phyloP scores from a whole-genome alignment of 208 protist species.

The Leptomonas seymouri region DNA sequence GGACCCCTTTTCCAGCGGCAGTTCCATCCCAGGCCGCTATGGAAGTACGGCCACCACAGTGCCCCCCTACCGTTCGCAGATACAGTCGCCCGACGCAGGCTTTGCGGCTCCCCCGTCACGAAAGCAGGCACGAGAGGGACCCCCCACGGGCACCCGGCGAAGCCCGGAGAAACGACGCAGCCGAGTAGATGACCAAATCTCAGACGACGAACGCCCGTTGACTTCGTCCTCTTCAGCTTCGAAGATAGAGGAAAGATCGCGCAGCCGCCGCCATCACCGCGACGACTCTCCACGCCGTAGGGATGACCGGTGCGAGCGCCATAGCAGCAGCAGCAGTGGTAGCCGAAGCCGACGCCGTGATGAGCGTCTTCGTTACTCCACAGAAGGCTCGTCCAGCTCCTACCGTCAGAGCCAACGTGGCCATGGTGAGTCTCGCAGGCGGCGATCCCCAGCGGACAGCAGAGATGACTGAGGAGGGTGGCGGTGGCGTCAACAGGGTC shows the following conservation, averaged over 20 bases:
- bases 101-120: neutral
- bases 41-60: neutral
- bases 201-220: neutral
- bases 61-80: neutral
- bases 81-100: neutral
- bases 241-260: neutral
- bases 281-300: neutral
- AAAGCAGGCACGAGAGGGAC: neutral
- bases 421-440: neutral
- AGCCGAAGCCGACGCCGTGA: neutral
- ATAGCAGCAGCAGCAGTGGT: neutral
- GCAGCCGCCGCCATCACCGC: neutral
- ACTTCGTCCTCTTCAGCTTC: neutral
- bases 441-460: neutral
- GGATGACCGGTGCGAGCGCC: neutral
- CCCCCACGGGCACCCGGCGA: neutral
- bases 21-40: neutral
- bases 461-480: neutral
- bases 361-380: neutral
- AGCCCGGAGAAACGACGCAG: constrained; percentile 9
- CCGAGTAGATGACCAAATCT: neutral
- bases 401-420: constrained; percentile 2
- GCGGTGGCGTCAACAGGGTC: too few species aligned
- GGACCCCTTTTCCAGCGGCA: neutral
- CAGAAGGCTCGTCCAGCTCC: constrained; percentile 2